A percentile compares a stretch with the other conserved stretches of the same genome.
phyloP scores from a whole-genome alignment of 805 yeast species.

The Schizosaccharomyces osmophilus region DNA sequence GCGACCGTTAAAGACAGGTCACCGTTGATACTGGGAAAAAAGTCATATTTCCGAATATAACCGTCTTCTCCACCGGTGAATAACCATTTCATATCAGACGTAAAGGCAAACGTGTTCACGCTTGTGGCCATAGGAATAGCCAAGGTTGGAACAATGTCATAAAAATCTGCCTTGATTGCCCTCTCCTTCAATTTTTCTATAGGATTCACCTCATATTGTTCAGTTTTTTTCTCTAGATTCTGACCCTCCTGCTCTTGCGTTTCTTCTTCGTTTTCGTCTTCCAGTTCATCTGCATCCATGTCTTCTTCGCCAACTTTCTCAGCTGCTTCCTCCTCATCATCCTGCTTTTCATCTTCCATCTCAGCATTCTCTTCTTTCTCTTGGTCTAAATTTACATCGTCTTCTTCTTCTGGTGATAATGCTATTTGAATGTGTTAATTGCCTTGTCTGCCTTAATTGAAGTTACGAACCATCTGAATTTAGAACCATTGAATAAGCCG shows the following conservation, averaged over 20 bases:
- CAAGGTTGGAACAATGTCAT: conserved; percentile 60
- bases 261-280: conserved; percentile 3
- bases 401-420: conserved; percentile 4
- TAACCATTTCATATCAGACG: conserved; percentile 63
- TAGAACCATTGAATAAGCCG: neutral
- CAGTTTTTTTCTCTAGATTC: conserved; percentile 4
- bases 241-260: conserved; percentile 9
- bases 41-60: conserved; percentile 69
- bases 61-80: conserved; percentile 95
- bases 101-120: conserved; percentile 51
- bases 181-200: neutral
- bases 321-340: conserved; percentile 5
- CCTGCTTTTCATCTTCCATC: conserved; percentile 8
- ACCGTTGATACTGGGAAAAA: conserved; percentile 65
- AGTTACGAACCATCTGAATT: neutral
- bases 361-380: conserved; percentile 9
- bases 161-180: conserved; percentile 14
- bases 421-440: neutral
- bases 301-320: conserved; percentile 6
- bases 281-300: conserved; percentile 2
- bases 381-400: conserved; percentile 7
- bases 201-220: conserved; percentile 4
- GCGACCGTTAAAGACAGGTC: conserved; percentile 69
- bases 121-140: conserved; percentile 67
- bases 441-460: neutral